Evolutionary conservation across 2,329 filamentous ascomycete genomes (phyloP).

Genomic region (Aquanectria penicillioides): DNA sequence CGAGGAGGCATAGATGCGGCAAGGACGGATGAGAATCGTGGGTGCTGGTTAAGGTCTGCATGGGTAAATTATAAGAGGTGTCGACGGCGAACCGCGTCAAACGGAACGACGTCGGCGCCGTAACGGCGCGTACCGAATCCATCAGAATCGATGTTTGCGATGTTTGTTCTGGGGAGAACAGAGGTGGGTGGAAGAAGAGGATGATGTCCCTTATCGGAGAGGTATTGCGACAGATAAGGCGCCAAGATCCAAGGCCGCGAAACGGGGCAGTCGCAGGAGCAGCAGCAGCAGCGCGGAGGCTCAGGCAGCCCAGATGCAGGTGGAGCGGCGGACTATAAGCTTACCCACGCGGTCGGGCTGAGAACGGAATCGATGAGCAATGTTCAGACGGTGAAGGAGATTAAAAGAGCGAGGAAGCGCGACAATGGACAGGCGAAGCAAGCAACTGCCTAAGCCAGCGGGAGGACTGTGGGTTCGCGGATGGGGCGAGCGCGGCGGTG

Average conservation of each 20-base stretch:
- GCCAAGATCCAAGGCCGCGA: too few relatives aligned
- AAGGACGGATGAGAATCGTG: constrained; percentile 72
- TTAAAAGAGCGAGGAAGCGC: background rate
- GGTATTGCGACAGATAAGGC: constrained; percentile 32
- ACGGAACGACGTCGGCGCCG: constrained; percentile 58
- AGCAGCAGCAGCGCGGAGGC: too few relatives aligned
- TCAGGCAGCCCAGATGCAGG: constrained; percentile 24
- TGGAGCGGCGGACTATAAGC: constrained; percentile 11
- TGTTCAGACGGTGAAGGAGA: background rate
- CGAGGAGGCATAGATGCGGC: constrained; percentile 77
- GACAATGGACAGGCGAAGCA: constrained; percentile 8
- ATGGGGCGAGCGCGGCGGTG: constrained; percentile 20
- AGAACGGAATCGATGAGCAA: background rate
- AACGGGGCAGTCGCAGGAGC: constrained; percentile 19
- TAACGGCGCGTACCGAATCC: constrained; percentile 50
- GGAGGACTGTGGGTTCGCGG: constrained; percentile 15
- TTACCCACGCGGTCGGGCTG: constrained; percentile 2
- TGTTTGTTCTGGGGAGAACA: constrained; percentile 11
- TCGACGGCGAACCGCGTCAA: constrained; percentile 49
- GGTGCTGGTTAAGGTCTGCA: constrained; percentile 52
- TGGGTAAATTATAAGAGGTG: constrained; percentile 53
- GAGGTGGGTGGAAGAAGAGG: constrained; percentile 20
- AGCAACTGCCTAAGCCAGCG: constrained; percentile 3
- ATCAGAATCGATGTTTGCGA: constrained; percentile 37
- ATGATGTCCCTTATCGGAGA: constrained; percentile 18